Evolutionary conservation across 345 rosid genomes (phyloP).

Genomic region (Turritis glabra): DNA sequence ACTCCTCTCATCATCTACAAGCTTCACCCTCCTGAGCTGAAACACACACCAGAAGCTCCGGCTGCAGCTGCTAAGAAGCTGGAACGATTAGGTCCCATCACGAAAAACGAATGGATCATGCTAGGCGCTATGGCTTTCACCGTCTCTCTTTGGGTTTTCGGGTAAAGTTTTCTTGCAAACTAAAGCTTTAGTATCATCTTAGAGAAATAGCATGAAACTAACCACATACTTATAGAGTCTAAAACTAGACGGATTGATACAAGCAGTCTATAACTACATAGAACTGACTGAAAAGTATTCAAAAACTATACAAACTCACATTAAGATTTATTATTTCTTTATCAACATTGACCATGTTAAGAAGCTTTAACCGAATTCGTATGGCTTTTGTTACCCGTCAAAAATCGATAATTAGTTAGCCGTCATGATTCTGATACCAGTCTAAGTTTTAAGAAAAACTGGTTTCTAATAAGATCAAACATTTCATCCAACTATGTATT

Average conservation of each 20-base stretch:
- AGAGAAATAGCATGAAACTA: neutral
- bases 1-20: conserved; percentile 80
- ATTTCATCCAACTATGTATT: neutral
- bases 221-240: neutral
- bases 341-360: too few relatives aligned
- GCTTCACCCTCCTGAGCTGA: conserved; percentile 86
- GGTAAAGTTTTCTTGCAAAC: conserved; percentile 50
- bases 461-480: too few relatives aligned
- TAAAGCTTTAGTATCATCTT: neutral
- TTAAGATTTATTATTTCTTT: too few relatives aligned
- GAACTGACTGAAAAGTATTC: neutral
- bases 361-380: too few relatives aligned
- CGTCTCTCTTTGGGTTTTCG: conserved; percentile 85
- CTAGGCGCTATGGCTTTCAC: conserved; percentile 85
- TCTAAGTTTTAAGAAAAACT: too few relatives aligned
- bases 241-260: neutral
- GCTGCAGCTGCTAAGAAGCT: conserved; percentile 85
- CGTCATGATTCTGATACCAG: too few relatives aligned
- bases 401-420: too few relatives aligned
- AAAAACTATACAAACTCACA: neutral
- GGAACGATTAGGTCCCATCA: conserved; percentile 73
- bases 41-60: conserved; percentile 96
- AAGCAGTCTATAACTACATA: neutral
- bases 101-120: conserved; percentile 86
- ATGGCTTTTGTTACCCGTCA: too few relatives aligned